Percentiles rank a stretch among this genome's conserved stretches.
phyloP scores from a whole-genome alignment of 306 rosid species.

The Hylodesmum podocarpum region DNA sequence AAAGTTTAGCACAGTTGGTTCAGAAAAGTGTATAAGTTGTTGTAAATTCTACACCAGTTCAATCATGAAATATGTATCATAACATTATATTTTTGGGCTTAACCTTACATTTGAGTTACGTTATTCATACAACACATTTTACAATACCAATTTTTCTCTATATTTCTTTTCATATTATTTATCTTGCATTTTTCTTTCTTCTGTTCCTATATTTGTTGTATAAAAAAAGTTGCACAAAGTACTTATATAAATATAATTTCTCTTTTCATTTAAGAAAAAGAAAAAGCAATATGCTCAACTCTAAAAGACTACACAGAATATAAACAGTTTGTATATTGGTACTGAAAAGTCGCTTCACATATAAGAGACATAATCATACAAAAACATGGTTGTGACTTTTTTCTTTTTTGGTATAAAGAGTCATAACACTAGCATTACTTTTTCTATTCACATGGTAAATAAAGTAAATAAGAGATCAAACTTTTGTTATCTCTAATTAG shows the following conservation, averaged over 20 bases:
- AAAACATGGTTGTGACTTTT: slow-evolving; percentile 3
- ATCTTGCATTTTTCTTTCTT: background rate
- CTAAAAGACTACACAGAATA: slow-evolving; percentile 6
- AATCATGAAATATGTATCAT: background rate
- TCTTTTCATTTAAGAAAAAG: background rate
- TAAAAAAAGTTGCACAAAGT: background rate
- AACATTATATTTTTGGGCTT: background rate
- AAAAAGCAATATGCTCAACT: background rate
- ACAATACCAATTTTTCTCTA: background rate
- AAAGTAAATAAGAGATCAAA: background rate
- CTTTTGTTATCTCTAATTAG: background rate
- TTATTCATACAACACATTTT: background rate
- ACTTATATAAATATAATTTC: background rate
- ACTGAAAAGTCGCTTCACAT: slow-evolving; percentile 8
- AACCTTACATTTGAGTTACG: background rate
- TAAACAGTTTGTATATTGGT: background rate
- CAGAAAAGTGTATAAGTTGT: too few relatives aligned
- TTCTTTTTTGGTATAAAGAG: background rate
- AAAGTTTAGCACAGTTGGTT: too few relatives aligned
- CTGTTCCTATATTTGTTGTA: background rate
- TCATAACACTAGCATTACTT: background rate
- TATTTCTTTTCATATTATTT: background rate
- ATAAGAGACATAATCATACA: background rate
- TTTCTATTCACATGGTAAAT: background rate
- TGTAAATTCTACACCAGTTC: background rate